A percentile compares a stretch with the other conserved stretches of the same genome.
phyloP scores from a whole-genome alignment of 768 basidiomycete genomes.

The Mrakia blollopis region DNA sequence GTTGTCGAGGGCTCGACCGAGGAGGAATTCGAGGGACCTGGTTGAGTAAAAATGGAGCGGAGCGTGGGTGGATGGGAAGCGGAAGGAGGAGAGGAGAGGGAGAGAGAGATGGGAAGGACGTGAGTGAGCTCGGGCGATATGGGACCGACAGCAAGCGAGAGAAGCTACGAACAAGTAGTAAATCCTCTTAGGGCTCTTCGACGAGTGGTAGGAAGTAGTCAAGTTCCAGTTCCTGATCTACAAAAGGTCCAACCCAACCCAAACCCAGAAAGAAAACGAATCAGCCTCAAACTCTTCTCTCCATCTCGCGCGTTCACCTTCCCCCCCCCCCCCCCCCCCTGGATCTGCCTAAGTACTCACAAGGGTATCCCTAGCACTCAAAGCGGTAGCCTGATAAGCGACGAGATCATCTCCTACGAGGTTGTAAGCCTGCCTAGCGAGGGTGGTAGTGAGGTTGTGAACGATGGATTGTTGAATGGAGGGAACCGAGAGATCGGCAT shows the following conservation, averaged over 20 bases:
- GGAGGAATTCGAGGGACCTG: constrained; percentile 29
- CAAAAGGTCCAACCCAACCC: not conserved
- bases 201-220: constrained; percentile 54
- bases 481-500: constrained; percentile 32
- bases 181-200: constrained; percentile 11
- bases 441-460: constrained; percentile 51
- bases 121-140: not conserved
- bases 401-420: constrained; percentile 56
- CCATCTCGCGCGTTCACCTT: no score
- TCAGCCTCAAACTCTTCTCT: not conserved
- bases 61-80: no score
- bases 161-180: constrained; percentile 73
- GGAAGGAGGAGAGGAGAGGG: not conserved
- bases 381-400: constrained; percentile 69
- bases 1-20: constrained; percentile 51
- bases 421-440: constrained; percentile 87
- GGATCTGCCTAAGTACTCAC: not conserved
- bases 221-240: constrained; percentile 66
- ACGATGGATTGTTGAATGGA: not conserved
- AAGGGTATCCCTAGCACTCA: not conserved
- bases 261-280: not conserved
- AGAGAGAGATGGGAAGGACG: not conserved
- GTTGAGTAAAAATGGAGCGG: no score
- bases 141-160: not conserved
- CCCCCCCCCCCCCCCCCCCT: not conserved